Conservation (phyloP, 1,139 yeast genomes). For the Candida freyschussii region DNA sequence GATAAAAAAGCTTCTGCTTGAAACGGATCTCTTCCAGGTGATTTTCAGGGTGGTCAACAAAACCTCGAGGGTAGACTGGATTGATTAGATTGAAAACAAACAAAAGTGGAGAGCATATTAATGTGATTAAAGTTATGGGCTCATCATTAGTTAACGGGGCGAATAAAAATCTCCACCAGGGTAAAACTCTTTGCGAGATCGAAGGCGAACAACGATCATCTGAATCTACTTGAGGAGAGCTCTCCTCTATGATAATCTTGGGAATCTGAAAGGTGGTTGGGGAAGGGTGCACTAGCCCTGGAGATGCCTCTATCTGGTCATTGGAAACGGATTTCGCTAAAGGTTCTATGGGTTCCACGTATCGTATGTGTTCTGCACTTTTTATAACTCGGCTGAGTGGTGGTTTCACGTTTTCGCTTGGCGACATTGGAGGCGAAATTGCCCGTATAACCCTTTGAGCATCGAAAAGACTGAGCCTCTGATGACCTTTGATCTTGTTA, state of each 20-base stretch:
- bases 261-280: background rate
- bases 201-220: too few relatives aligned
- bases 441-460: conserved; percentile 14
- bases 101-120: conserved; percentile 9
- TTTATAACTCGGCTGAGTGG: conserved; percentile 1
- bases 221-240: too few relatives aligned
- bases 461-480: conserved; percentile 16
- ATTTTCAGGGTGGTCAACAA: conserved; percentile 2
- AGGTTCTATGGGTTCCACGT: background rate
- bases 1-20: conserved; percentile 9
- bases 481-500: conserved; percentile 15
- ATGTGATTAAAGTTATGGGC: conserved; percentile 3
- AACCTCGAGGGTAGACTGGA: conserved; percentile 14
- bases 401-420: too few relatives aligned
- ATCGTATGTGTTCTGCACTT: conserved; percentile 5
- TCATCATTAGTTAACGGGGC: conserved; percentile 13
- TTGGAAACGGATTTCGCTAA: conserved; percentile 3
- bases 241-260: conserved; percentile 3
- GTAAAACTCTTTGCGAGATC: too few relatives aligned
- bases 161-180: conserved; percentile 8
- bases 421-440: background rate
- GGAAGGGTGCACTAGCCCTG: too few relatives aligned
- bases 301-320: conserved; percentile 4
- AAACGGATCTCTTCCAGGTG: conserved; percentile 5
- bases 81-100: conserved; percentile 12